phyloP scores from a whole-genome alignment of 306 rosid species.

The Oemleria cerasiformis region DNA sequence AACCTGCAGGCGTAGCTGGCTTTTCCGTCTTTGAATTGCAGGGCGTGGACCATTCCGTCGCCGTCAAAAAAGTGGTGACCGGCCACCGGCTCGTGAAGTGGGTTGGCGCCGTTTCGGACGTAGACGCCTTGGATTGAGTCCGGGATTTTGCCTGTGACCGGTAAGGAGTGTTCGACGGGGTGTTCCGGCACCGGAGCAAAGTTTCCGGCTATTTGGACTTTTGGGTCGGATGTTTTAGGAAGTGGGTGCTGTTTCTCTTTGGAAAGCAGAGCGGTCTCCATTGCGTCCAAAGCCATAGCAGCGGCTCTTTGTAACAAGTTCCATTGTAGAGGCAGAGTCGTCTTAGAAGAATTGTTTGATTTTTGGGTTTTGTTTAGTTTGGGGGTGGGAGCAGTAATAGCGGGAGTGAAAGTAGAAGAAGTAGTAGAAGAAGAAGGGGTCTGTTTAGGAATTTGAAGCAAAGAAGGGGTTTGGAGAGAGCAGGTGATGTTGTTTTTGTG shows the following conservation, averaged over 20 bases:
- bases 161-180: conserved; percentile 35
- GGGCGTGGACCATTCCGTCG: conserved; percentile 96
- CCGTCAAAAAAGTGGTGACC: conserved; percentile 99
- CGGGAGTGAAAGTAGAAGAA: neutral
- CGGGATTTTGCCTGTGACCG: conserved; percentile 64
- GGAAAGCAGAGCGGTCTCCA: conserved; percentile 51
- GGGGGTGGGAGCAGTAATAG: conserved; percentile 5
- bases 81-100: conserved; percentile 69
- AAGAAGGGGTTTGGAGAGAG: conserved; percentile 58
- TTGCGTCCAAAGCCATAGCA: conserved; percentile 53
- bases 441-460: conserved; percentile 48
- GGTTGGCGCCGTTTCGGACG: conserved; percentile 93
- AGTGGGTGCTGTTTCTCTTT: conserved; percentile 57
- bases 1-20: conserved; percentile 80
- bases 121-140: conserved; percentile 75
- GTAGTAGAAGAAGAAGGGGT: conserved; percentile 20
- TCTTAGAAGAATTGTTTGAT: conserved; percentile 1
- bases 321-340: conserved; percentile 29
- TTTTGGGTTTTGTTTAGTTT: conserved; percentile 1
- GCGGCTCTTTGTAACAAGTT: conserved; percentile 56
- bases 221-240: conserved; percentile 89
- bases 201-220: conserved; percentile 86
- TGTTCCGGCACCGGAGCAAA: conserved; percentile 87
- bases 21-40: conserved; percentile 41
- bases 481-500: conserved; percentile 16